Evolutionary conservation across 768 basidiomycete genomes (phyloP).

Genomic region (Kwoniella sp.): DNA sequence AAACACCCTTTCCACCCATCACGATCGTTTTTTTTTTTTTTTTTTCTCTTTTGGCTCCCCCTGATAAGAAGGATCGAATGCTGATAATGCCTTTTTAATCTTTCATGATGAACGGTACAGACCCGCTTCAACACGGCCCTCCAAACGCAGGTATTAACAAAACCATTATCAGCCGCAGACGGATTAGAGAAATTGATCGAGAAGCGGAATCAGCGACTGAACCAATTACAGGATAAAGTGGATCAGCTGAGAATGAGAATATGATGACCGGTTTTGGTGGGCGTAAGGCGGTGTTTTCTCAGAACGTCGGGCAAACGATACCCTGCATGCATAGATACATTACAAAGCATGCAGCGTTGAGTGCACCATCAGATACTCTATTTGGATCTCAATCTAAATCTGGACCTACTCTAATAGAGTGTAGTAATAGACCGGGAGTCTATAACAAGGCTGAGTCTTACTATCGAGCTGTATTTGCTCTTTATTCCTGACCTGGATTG

Average conservation of each 20-base stretch:
- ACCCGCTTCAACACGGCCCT: slow-evolving; percentile 25
- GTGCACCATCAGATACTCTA: not conserved
- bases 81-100: not conserved
- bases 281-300: not conserved
- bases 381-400: not conserved
- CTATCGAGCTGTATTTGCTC: too few relatives aligned
- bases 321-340: not conserved
- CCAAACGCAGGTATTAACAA: slow-evolving; percentile 32
- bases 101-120: slow-evolving; percentile 7
- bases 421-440: too few relatives aligned
- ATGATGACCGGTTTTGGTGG: not conserved
- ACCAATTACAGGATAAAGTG: slow-evolving; percentile 24
- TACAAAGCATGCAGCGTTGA: not conserved
- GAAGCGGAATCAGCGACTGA: slow-evolving; percentile 29
- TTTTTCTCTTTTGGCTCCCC: not conserved
- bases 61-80: too few relatives aligned
- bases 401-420: not conserved
- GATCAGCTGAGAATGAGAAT: slow-evolving; percentile 18
- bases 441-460: too few relatives aligned
- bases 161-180: slow-evolving; percentile 39
- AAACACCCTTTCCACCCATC: too few relatives aligned
- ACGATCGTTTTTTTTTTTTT: not conserved
- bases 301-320: too few relatives aligned
- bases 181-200: slow-evolving; percentile 36
- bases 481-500: too few relatives aligned